Conservation (phyloP, 1,139 yeast genomes). For the Suhomyces terraborum region DNA sequence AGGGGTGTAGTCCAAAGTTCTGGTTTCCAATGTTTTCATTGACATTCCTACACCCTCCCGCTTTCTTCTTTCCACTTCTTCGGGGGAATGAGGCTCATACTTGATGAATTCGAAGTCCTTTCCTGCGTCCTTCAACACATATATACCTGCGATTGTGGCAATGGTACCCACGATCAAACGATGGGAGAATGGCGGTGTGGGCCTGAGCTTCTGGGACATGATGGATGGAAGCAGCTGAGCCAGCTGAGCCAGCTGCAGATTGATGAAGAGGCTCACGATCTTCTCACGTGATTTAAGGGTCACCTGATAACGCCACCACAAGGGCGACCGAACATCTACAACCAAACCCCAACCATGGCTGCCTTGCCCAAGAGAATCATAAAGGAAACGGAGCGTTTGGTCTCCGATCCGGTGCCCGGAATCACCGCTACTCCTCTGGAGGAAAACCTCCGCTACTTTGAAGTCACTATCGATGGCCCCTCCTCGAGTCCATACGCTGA, state of each 20-base stretch:
- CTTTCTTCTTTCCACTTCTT: slow-evolving; percentile 43
- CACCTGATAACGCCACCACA: not conserved
- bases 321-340: slow-evolving; percentile 2
- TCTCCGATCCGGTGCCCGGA: slow-evolving; percentile 96
- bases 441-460: slow-evolving; percentile 88
- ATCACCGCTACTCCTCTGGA: slow-evolving; percentile 92
- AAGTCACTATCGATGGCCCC: slow-evolving; percentile 87
- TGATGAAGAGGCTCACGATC: slow-evolving; percentile 2
- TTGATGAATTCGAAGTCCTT: slow-evolving; percentile 45
- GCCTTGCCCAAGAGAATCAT: slow-evolving; percentile 85
- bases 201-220: slow-evolving; percentile 20
- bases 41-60: slow-evolving; percentile 33
- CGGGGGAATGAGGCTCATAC: slow-evolving; percentile 41
- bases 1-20: slow-evolving; percentile 47
- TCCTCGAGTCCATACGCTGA: slow-evolving; percentile 78
- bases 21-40: slow-evolving; percentile 36
- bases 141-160: slow-evolving; percentile 38
- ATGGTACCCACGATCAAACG: slow-evolving; percentile 41
- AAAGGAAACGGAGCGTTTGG: slow-evolving; percentile 89
- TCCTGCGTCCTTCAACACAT: slow-evolving; percentile 37
- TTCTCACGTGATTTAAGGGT: not conserved
- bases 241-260: not conserved
- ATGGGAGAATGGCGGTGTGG: slow-evolving; percentile 41
- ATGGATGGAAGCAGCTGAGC: not conserved
- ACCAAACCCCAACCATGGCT: slow-evolving; percentile 42